Evolutionary conservation across 257 asterid genomes (phyloP).

Genomic region (Orobanche coerulescens): DNA sequence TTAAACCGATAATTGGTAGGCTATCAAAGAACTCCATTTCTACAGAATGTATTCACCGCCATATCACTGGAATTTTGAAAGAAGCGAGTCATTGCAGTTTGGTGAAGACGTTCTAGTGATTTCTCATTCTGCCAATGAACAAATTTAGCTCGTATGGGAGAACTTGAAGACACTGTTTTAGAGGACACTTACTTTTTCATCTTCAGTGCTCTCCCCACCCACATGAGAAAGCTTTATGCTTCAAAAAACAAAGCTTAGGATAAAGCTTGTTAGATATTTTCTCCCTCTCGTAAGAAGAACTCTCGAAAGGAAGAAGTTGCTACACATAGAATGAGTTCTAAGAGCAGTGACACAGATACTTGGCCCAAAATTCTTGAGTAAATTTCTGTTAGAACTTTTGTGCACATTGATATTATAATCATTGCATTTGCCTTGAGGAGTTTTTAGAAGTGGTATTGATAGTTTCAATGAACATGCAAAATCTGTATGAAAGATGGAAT

Average conservation of each 20-base stretch:
- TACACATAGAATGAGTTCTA: neutral
- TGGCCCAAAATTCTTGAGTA: neutral
- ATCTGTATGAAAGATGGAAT: neutral
- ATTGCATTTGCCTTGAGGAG: neutral
- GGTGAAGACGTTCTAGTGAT: neutral
- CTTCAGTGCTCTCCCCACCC: neutral
- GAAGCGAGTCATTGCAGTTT: neutral
- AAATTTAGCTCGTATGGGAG: neutral
- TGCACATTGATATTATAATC: neutral
- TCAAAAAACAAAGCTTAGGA: neutral
- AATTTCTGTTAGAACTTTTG: neutral
- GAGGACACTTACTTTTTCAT: neutral
- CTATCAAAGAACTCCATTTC: neutral
- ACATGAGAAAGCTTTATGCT: neutral
- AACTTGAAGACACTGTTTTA: neutral
- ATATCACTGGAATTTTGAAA: neutral
- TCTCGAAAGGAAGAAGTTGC: neutral
- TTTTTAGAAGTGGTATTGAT: neutral
- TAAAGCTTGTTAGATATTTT: neutral
- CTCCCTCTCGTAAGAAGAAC: neutral
- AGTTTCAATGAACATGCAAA: neutral
- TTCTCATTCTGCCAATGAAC: conserved; percentile 8
- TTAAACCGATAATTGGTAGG: neutral
- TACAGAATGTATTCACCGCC: neutral
- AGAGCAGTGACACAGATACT: neutral